Evolutionary conservation across 129 eudicot species (phyloP).

Genomic region (Kitagawia praeruptora): DNA sequence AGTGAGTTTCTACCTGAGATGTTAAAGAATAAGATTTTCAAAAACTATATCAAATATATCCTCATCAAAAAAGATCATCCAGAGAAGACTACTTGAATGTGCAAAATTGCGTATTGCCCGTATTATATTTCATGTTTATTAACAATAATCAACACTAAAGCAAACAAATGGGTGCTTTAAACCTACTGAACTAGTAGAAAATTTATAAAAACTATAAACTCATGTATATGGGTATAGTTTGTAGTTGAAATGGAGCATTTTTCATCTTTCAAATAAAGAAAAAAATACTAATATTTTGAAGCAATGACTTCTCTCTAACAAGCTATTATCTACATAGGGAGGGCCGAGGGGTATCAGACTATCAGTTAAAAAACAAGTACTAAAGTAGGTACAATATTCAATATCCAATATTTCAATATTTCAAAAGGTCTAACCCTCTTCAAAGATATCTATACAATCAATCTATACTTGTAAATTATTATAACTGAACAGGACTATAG

Average conservation of each 20-base stretch:
- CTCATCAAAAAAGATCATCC: too few relatives aligned
- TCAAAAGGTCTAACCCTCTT: too few relatives aligned
- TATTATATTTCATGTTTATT: too few relatives aligned
- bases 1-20: conserved; percentile 46
- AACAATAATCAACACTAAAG: background rate
- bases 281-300: background rate
- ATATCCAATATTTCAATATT: too few relatives aligned
- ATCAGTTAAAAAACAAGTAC: background rate
- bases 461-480: too few relatives aligned
- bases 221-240: background rate
- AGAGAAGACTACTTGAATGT: too few relatives aligned
- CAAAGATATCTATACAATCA: too few relatives aligned
- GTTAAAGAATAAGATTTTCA: background rate
- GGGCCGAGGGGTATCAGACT: too few relatives aligned
- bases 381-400: too few relatives aligned
- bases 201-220: background rate
- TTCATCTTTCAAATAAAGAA: background rate
- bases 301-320: background rate
- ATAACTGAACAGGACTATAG: too few relatives aligned
- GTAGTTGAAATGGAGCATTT: background rate
- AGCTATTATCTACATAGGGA: background rate
- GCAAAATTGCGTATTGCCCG: background rate
- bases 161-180: background rate
- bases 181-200: background rate
- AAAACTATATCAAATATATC: background rate